Base-by-base conservation (phyloP, 2,329 filamentous ascomycete genomes). In the Diplodia mutila region DNA sequence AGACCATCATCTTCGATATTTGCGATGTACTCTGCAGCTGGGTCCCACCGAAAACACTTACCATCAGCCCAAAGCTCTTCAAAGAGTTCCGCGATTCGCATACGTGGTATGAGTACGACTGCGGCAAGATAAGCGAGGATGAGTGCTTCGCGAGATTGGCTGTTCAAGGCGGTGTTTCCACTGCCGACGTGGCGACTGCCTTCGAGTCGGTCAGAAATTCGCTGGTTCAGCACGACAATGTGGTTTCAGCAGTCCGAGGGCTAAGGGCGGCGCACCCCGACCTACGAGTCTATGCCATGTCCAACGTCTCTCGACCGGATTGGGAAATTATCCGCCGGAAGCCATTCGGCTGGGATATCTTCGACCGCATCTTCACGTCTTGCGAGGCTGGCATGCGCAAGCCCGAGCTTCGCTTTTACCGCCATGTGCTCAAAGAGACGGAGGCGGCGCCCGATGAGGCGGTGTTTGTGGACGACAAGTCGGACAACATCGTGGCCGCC, bases 1-100 rank as follows among this genome's bases (percentile, higher is more conserved):
- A 53, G 39, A 67, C 68, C 8, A 70, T 79, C 27, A 75, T 79
- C 21, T 75, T 78, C 32, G 77, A 77, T 69, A 72, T 80, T 21
- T 76, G 77, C 21, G 76, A 78, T 68, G 75, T 78, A 27, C 72
- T 79, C 27, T 78, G 78, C 68, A 34, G 74, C 21, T 79, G 75
- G 73, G 75, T 73, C 5, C 68, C 75, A 8, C 61, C 68, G 3
- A 73, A 71, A 16, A 72, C 70, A 12, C 74, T 74, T 1, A 69
- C 70, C 1, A 71, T 79, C 12, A 63, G 68, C 18, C 69, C 67
- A 6, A 63, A 68, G 29, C 64, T 65, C 6, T 61, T 78, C 23
- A 70, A 70, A 39, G 64, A 70, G 1, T 73, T 78, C 16, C 66
- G 76, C n/a, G 68, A 71, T 18, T 73, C 73, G 5, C 59, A 71